Evolutionary conservation across 441 rosid genomes (phyloP).

Genomic region (Syzygium syzygioides): DNA sequence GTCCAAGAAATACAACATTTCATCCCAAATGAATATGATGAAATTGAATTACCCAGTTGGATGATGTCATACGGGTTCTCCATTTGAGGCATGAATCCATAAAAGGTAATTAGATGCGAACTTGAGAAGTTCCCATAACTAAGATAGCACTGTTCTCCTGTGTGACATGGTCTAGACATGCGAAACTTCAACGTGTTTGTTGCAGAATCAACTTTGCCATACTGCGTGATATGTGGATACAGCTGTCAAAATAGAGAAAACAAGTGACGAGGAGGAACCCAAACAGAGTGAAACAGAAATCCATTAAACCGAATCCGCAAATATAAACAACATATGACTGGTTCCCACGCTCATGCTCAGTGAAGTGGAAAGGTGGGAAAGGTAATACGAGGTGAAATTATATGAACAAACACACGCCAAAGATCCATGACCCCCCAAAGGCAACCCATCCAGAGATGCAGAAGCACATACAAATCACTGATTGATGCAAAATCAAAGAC

Average conservation of each 20-base stretch:
- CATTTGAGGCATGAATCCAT: constrained; percentile 76
- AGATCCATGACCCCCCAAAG: background rate
- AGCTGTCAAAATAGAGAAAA: constrained; percentile 30
- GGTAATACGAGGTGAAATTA: background rate
- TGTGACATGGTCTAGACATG: constrained; percentile 62
- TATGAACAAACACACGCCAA: background rate
- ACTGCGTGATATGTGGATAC: constrained; percentile 65
- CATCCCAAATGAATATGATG: background rate
- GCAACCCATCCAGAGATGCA: background rate
- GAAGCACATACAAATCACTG: background rate
- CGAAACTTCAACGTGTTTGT: constrained; percentile 69
- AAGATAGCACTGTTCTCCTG: constrained; percentile 80
- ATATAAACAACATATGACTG: background rate
- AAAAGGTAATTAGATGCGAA: constrained; percentile 79
- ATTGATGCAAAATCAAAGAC: background rate
- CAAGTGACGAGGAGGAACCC: background rate
- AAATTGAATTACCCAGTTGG: constrained; percentile 55
- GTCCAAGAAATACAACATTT: background rate
- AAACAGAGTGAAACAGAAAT: background rate
- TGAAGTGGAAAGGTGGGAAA: background rate
- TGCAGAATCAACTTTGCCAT: constrained; percentile 67
- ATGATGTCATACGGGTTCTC: constrained; percentile 80
- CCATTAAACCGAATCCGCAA: background rate
- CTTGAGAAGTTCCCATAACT: constrained; percentile 83
- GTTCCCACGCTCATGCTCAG: background rate